Evolutionary conservation across 208 protist species (phyloP), one percentile per base, ranked within the genome.

Genomic region (Ichthyophonus hoferi): DNA sequence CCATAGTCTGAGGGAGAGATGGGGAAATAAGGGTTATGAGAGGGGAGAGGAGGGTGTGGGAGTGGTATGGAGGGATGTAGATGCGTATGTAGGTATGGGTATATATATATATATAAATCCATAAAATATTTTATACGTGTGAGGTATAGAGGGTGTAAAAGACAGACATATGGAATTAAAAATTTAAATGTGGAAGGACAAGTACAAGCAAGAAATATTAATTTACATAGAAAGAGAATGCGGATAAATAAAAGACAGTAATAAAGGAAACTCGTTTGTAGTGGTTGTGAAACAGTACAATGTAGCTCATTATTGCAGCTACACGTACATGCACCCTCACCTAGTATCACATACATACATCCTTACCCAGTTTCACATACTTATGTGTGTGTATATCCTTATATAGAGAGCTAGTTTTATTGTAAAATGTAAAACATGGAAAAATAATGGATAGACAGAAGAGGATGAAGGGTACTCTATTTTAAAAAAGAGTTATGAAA

Each of bases 1-100:
- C 87, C 87, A 91, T 14, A 90, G 87, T 79, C 90, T 91, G 40
- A 17, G 50, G 50, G 50, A 24, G 50, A 67, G 50, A 24, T 7
- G 50, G 24, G 24, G 50, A 24, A 24, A 7, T 24, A 24, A 24
- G 14, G 24, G 50, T 24, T 24, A 67, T 7, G 50, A 24, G 14
- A 67, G 50, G 50, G 7, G 24, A 24, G 24, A 67, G 7, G 50
- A 67, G 7, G 50, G 50, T 7, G 50, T 67, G 50, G 50, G 50
- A 24, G 50, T 7, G 50, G 50, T n/a, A n/a, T 67, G 7, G 50
- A 24, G 50, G 50, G 14, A 24, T n/a, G 50, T 67, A 67, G 50
- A n/a, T 24, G 50, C 14, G 50, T 67, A 67, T 7, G 50, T 67
- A 7, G 50, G 24, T 7, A 24, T n/a, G 24, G 50, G 50, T 67